Evolutionary conservation across 2,329 filamentous ascomycete species (phyloP), one percentile per base, ranked within the genome.

Genomic region (Xylaria hypoxylon): DNA sequence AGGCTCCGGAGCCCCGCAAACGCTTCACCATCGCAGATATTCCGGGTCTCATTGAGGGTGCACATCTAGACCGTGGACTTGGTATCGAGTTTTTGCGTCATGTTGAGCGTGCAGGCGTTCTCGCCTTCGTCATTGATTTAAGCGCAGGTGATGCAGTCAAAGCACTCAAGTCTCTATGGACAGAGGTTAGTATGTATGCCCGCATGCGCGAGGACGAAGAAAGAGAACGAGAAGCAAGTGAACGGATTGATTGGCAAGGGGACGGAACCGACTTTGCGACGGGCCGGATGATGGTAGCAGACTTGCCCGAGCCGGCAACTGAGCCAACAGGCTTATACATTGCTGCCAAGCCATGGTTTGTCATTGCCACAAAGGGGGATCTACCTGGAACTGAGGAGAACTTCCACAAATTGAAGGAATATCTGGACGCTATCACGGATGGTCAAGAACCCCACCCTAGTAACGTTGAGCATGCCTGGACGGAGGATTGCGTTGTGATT

Each of bases 11-110:
- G 77, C 82, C 87, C 0, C 87, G 94, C 38, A 93, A 91, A 1
- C 89, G 92, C 64, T 97, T 98, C 79, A 97, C 93, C 8, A 91
- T 99, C 66, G 96, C 96, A 17, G 96, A 99, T 77, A 98, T 99
- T 64, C 96, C 96, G 1, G 96, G 96, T 1, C 83, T 99, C 66
- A 93, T 99, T 53, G 90, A 96, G 78, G 94, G 93, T 71, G 96
- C 96, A 0, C 95, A 98, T 80, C 86, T 97, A 8, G 94, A 99
- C 79, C 91, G 90, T 70, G 96, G 96, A 0, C 86, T 99, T 0
- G 96, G 96, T 0, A 89, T 97, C 48, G 93, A 92, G 48, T 99
- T 99, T 78, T 82, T 99, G 17, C 90, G 96, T 15, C 96, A 99
- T 78, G 92, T 99, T 55, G 96, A 99, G 81, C 91, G 96, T 50